Evolutionary conservation across 1,284 basidiomycete species (phyloP), one percentile per base, ranked within the genome.

Genomic region (Sanghuangporus baumii): DNA sequence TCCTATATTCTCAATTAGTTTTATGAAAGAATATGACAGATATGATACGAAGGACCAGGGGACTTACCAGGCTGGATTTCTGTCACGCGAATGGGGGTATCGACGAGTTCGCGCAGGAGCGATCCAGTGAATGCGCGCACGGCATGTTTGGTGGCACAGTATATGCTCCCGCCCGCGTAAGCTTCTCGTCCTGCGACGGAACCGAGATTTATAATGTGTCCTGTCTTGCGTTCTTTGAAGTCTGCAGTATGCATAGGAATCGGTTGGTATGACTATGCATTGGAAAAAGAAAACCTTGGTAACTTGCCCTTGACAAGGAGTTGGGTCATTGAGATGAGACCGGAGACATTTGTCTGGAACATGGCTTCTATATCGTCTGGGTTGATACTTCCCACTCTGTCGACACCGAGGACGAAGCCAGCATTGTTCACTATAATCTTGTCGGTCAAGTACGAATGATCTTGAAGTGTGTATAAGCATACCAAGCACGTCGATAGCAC

Each of bases 181-280:
- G 96, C 76, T 72, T 99, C 96, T 16, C 88, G 80, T 47, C 96
- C 94, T 50, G 93, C 95, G 63, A 99, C 86, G 12, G 93, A 96
- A 5, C 97, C 96, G 63, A 99, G 80, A 76, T 97, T 96, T 78
- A 99, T 97, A 68, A 99, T 81, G 76, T 98, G 96, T 0, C 97
- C 97, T 0, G 86, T 76, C 68, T 91, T 86, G 70, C 87, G 89
- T 66, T 82, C 83, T 77, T 95, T 98, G 84, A 99, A 98, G 67
- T 94, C 94, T 89, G 69, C 41, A 37, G 31, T 41, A 16, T 26
- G 47, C 31, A 23, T 51, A 61, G 23, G 38, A 34, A 40, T 63
- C 41, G 31, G 37, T 20, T 14, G 14, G 36, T 38, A 20, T 54
- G 61, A 11, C 1, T 46, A n/a, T n/a, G 11, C 2, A 41, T 41